These are phyloP conservation scores for Cladosporium sp. DNA, from an alignment of 2,329 filamentous ascomycete species.

Conservation along the genomic window DNA sequence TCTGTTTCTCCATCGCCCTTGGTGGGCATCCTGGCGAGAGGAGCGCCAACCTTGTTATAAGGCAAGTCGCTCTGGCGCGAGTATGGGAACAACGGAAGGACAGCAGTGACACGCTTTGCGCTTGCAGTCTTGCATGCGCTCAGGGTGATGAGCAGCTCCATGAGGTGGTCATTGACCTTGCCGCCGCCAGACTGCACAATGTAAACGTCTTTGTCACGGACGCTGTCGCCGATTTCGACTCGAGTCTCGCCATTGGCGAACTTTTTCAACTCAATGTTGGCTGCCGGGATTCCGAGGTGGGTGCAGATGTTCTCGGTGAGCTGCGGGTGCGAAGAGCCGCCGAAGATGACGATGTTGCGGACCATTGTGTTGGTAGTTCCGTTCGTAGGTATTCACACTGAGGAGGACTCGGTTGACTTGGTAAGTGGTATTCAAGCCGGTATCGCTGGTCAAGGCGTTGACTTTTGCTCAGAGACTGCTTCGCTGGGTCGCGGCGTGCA, in stretches of 20 bases:
- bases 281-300: conserved; percentile 79
- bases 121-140: conserved; percentile 96
- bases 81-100: conserved; percentile 94
- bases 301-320: conserved; percentile 84
- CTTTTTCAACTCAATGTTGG: conserved; percentile 79
- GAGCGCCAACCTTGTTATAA: conserved; percentile 92
- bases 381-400: background rate
- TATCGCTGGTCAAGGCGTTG: background rate
- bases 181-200: conserved; percentile 93
- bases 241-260: conserved; percentile 94
- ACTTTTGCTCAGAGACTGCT: conserved; percentile 9
- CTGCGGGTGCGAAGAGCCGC: conserved; percentile 86
- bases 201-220: conserved; percentile 97
- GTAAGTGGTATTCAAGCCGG: background rate
- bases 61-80: conserved; percentile 93
- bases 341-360: conserved; percentile 89
- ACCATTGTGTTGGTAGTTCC: conserved; percentile 59
- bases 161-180: conserved; percentile 90
- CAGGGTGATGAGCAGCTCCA: conserved; percentile 96
- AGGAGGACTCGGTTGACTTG: background rate
- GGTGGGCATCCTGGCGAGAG: conserved; percentile 66
- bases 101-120: conserved; percentile 86
- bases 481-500: background rate
- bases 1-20: conserved; percentile 52
- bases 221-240: conserved; percentile 93